phyloP scores from a whole-genome alignment of 805 yeast species.

The Grigorovia yakushimaensis region DNA sequence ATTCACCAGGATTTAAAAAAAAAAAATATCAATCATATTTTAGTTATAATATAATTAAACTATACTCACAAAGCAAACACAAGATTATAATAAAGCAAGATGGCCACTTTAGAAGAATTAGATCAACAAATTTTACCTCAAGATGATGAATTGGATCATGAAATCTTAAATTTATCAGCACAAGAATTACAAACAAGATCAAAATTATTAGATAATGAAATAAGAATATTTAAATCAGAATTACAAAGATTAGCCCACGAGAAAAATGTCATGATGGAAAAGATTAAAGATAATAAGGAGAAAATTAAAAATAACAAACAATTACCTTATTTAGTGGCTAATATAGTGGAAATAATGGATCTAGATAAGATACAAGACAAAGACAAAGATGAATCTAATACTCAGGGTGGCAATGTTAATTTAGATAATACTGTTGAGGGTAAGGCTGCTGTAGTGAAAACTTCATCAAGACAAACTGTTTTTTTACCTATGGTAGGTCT shows the following conservation, averaged over 20 bases:
- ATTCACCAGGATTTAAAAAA: too few relatives aligned
- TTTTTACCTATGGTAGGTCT: slow-evolving; percentile 92
- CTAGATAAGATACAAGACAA: slow-evolving; percentile 78
- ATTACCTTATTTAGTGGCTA: slow-evolving; percentile 91
- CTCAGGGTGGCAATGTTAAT: slow-evolving; percentile 93
- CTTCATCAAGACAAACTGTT: slow-evolving; percentile 95
- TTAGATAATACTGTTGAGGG: slow-evolving; percentile 85
- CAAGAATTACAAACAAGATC: slow-evolving; percentile 79
- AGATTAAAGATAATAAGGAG: slow-evolving; percentile 91
- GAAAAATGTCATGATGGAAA: slow-evolving; percentile 82
- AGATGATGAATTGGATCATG: slow-evolving; percentile 64
- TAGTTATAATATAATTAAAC: too few relatives aligned
- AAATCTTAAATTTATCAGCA: slow-evolving; percentile 67
- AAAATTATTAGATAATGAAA: slow-evolving; percentile 84
- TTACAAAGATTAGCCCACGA: slow-evolving; percentile 85
- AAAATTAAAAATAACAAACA: slow-evolving; percentile 93
- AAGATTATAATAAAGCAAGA: slow-evolving; percentile 16
- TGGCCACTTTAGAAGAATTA: slow-evolving; percentile 82
- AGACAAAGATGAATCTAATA: slow-evolving; percentile 38
- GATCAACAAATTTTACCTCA: slow-evolving; percentile 40
- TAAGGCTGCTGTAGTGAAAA: slow-evolving; percentile 95
- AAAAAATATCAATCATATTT: too few relatives aligned
- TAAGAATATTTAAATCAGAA: slow-evolving; percentile 89
- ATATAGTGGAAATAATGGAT: slow-evolving; percentile 88
- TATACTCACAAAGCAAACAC: neutral